Evolutionary conservation across 1,284 basidiomycete genomes (phyloP), one percentile per base, ranked within the genome.

Genomic region (Irpex sp.): DNA sequence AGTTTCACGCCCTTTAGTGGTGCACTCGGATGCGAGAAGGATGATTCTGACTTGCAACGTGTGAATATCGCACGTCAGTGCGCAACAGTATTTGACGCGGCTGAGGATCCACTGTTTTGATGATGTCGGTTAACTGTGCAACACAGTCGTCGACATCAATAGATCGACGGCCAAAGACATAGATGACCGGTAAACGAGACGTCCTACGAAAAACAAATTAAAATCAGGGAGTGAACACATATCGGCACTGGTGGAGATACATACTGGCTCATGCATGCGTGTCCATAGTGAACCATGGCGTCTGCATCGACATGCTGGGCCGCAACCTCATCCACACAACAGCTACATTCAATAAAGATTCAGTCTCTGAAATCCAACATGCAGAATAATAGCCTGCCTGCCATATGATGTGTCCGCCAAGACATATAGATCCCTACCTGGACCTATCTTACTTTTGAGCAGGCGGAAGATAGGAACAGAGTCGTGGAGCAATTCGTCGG

Each of bases 361-460:
- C 19, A 51, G 49, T 51, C 15, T 51, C 17, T 9, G 15, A 4
- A 8, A 17, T 17, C 2, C 4, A n/a, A 17, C 2, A 21, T 51
- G 49, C n/a, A 51, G 17, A 19, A 52, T 13, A 31, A 19, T 17
- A 62, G 47, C 87, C 69, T 77, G 87, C 94, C 92, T 96, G 74
- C 96, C 97, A 75, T 98, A 98, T 34, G 96, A 97, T 31, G 96
- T 98, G 77, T 98, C 97, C 11, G 96, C 96, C 17, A 98, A 83
- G 4, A 98, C 91, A 73, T 96, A 98, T 31, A 95, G 80, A 68
- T 96, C 88, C 63, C 78, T 78, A 17, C 73, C 79, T 13, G 71
- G 67, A 19, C 81, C 80, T 17, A 93, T 77, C 60, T 74, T 74
- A 3, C 72, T 72, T 72, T 89, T 91, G 36, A 99, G 81, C 1